Conservation (phyloP, 495 filamentous ascomycete species). For the Tuber melanosporum region DNA sequence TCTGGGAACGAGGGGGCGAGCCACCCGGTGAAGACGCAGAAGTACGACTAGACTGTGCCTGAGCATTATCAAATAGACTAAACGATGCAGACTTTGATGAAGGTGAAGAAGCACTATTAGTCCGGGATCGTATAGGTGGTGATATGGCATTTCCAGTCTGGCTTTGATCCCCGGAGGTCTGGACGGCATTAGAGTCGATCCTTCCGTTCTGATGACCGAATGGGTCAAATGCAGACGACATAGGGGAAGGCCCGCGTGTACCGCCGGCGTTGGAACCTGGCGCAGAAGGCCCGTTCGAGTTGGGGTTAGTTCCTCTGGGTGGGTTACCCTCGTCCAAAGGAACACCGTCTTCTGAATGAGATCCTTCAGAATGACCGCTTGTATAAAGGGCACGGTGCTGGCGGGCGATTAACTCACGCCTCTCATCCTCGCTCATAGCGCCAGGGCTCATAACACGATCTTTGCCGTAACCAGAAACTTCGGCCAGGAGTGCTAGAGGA, state of each 20-base stretch:
- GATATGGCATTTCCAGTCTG: constrained; percentile 1
- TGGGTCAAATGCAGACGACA: constrained; percentile 53
- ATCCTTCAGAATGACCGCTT: constrained; percentile 50
- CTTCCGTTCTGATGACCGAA: constrained; percentile 49
- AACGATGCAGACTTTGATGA: constrained; percentile 61
- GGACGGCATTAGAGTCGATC: constrained; percentile 40
- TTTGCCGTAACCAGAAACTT: constrained; percentile 60
- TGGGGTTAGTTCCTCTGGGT: constrained; percentile 52
- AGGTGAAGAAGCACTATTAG: constrained; percentile 83
- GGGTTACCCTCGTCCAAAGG: constrained; percentile 54
- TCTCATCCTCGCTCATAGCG: constrained; percentile 88
- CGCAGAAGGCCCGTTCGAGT: constrained; percentile 53
- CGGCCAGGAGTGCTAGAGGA: constrained; percentile 68
- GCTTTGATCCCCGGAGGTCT: constrained; percentile 28
- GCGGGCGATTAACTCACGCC: constrained; percentile 89
- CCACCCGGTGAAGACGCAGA: constrained; percentile 84
- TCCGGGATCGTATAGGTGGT: constrained; percentile 64
- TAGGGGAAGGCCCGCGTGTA: constrained; percentile 55
- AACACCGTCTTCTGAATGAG: constrained; percentile 47
- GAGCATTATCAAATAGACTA: constrained; percentile 56
- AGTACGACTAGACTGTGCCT: constrained; percentile 73
- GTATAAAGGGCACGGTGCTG: constrained; percentile 91
- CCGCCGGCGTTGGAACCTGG: constrained; percentile 46
- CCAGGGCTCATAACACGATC: constrained; percentile 89
- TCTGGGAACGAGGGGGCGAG: constrained; percentile 65